Percentiles rank a stretch among this genome's conserved stretches.
Evolutionary conservation across 805 yeast species (phyloP).

Genomic region (Tetrapisispora fleetii): DNA sequence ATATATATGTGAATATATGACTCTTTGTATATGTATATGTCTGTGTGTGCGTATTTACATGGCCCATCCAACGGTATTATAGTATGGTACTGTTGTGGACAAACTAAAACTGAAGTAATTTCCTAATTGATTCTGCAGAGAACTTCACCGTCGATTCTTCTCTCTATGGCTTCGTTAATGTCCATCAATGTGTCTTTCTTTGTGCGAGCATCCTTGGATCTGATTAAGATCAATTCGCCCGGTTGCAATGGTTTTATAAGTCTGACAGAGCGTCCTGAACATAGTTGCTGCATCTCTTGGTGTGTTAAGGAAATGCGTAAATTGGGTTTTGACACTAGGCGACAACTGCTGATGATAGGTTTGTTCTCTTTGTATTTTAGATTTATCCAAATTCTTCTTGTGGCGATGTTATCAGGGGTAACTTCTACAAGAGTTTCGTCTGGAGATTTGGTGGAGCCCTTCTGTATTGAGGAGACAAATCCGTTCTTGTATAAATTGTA

Average conservation of each 20-base stretch:
- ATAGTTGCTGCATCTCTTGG: slow-evolving; percentile 59
- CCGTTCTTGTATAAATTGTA: slow-evolving; percentile 86
- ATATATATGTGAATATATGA: not conserved
- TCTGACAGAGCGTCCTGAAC: slow-evolving; percentile 68
- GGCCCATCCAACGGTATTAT: no score
- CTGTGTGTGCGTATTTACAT: no score
- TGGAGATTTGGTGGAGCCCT: slow-evolving; percentile 81
- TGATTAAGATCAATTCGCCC: slow-evolving; percentile 76
- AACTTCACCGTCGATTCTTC: slow-evolving; percentile 59
- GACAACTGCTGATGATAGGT: slow-evolving; percentile 65
- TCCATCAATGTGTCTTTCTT: slow-evolving; percentile 40
- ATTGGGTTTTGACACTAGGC: slow-evolving; percentile 76
- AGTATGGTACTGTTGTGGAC: no score
- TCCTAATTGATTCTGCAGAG: slow-evolving; percentile 60
- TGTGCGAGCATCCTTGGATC: slow-evolving; percentile 33
- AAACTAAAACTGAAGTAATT: not conserved
- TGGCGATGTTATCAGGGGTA: slow-evolving; percentile 77
- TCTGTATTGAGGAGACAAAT: slow-evolving; percentile 69
- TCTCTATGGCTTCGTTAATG: slow-evolving; percentile 76
- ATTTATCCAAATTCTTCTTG: slow-evolving; percentile 86
- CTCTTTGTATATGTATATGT: not conserved
- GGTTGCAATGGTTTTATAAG: slow-evolving; percentile 74
- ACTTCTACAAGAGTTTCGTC: slow-evolving; percentile 64
- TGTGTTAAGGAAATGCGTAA: slow-evolving; percentile 55
- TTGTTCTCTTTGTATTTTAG: slow-evolving; percentile 74